These are phyloP conservation scores for Rauvolfia tetraphylla DNA, from an alignment of 257 asterid genomes.

Conservation along the genomic window DNA sequence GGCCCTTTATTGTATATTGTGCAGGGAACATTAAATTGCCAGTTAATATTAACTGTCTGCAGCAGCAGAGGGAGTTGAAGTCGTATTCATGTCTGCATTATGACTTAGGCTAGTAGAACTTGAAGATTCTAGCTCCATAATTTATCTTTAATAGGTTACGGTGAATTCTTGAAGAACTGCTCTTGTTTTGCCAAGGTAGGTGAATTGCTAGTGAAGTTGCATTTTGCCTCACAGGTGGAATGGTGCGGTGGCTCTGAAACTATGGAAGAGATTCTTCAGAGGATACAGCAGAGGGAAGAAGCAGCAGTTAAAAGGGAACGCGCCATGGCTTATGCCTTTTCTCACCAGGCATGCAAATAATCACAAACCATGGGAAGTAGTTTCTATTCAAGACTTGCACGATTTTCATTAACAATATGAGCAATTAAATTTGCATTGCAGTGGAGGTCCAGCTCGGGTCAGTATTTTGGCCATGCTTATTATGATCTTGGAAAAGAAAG, in stretches of 20 bases:
- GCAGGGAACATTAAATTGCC: conserved; percentile 6
- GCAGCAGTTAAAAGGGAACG: conserved; percentile 69
- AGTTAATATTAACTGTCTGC: background rate
- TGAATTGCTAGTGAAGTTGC: background rate
- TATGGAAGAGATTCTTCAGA: conserved; percentile 63
- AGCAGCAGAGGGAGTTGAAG: background rate
- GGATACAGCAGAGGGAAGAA: conserved; percentile 62
- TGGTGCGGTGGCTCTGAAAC: conserved; percentile 79
- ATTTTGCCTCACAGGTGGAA: conserved; percentile 45
- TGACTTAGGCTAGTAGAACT: background rate
- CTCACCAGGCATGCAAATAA: conserved; percentile 58
- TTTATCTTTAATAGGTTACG: background rate
- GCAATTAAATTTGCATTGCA: conserved; percentile 13
- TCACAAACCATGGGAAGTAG: background rate
- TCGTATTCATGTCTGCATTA: background rate
- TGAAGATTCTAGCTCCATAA: background rate
- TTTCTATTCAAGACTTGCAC: background rate
- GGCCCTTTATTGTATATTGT: background rate
- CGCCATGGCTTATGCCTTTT: conserved; percentile 73
- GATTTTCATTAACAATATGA: background rate
- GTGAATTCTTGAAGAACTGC: background rate
- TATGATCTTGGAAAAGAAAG: conserved; percentile 70
- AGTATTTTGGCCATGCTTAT: conserved; percentile 60
- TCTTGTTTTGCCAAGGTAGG: background rate
- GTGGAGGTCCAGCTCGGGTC: conserved; percentile 71